phyloP scores from a whole-genome alignment of 2,329 filamentous ascomycete species.

The Aspergillus ruber region DNA sequence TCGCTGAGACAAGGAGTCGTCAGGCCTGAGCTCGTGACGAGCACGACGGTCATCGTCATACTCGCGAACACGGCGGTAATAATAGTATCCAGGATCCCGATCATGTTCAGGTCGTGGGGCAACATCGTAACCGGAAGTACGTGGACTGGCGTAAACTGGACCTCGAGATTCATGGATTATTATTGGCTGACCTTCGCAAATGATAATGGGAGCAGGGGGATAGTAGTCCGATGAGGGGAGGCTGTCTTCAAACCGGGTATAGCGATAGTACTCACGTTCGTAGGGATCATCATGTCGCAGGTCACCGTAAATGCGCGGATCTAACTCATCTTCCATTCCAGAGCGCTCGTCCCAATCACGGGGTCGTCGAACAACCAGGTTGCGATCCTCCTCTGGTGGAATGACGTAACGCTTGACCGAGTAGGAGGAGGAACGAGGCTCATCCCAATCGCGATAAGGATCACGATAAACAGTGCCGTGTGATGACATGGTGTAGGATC shows the following conservation, averaged over 20 bases:
- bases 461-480: constrained; percentile 33
- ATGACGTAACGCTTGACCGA: constrained; percentile 54
- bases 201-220: constrained; percentile 43
- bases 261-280: constrained; percentile 43
- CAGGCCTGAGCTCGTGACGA: constrained; percentile 44
- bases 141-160: constrained; percentile 42
- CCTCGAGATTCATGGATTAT: constrained; percentile 50
- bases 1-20: constrained; percentile 48
- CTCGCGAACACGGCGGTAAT: constrained; percentile 52
- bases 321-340: constrained; percentile 40
- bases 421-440: constrained; percentile 34
- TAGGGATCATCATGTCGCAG: constrained; percentile 40
- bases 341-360: constrained; percentile 37
- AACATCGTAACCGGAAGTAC: constrained; percentile 54
- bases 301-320: constrained; percentile 41
- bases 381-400: constrained; percentile 37
- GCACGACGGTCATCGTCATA: constrained; percentile 45
- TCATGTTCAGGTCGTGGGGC: constrained; percentile 52
- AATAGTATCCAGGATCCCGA: constrained; percentile 58
- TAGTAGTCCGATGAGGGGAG: constrained; percentile 42
- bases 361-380: constrained; percentile 41
- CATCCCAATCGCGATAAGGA: constrained; percentile 37
- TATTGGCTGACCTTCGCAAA: constrained; percentile 49
- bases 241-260: constrained; percentile 49
- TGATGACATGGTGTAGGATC: constrained; percentile 18